phyloP scores from a whole-genome alignment of 2,329 filamentous ascomycete species.

The Verticillium albo-atrum region DNA sequence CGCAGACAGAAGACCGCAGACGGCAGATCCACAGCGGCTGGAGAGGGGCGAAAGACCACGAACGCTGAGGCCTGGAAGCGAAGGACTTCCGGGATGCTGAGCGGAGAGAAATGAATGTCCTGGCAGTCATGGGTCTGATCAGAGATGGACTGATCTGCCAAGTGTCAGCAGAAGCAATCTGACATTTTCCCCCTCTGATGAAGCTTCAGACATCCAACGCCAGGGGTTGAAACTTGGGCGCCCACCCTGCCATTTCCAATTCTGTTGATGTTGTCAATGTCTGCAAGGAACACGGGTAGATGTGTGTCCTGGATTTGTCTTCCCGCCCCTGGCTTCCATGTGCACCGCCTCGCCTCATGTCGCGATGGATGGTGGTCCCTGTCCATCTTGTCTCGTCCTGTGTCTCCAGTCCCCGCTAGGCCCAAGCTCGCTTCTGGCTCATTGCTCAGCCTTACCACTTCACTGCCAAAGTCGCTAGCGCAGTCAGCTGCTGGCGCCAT shows the following conservation, averaged over 20 bases:
- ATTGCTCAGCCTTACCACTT: conserved; percentile 10
- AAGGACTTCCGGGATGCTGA: background rate
- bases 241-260: background rate
- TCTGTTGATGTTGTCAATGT: background rate
- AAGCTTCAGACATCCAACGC: background rate
- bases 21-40: background rate
- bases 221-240: background rate
- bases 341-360: background rate
- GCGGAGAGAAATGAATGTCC: too few species aligned
- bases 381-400: background rate
- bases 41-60: background rate
- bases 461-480: conserved; percentile 14
- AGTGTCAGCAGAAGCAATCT: background rate
- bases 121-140: background rate
- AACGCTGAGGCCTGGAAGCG: background rate
- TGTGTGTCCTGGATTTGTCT: too few species aligned
- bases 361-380: background rate
- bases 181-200: background rate
- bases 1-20: background rate
- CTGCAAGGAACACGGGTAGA: background rate
- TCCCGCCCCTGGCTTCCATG: too few species aligned
- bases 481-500: conserved; percentile 15
- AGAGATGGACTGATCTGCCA: background rate
- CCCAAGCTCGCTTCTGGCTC: background rate
- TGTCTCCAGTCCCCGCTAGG: background rate